Evolutionary conservation across 176 grass and related monocot species (phyloP).

Genomic region (Themeda triandra): DNA sequence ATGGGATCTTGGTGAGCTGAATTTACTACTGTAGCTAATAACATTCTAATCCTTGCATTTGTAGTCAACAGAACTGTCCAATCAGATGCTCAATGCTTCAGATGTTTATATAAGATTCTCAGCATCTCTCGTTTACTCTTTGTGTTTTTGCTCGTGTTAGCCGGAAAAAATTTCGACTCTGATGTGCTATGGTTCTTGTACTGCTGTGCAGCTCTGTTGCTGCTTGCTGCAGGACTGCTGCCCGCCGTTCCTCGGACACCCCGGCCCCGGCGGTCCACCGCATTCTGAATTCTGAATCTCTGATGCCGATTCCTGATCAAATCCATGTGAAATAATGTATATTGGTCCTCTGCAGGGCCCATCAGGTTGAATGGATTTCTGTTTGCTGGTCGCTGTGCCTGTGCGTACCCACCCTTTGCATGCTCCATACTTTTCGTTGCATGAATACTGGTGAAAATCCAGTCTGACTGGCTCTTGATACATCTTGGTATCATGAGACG

Average conservation of each 20-base stretch:
- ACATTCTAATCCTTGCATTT: neutral
- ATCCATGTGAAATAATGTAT: neutral
- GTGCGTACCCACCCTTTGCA: neutral
- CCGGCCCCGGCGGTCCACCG: neutral
- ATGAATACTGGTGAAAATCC: neutral
- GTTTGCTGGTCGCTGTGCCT: neutral
- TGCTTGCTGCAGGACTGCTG: slow-evolving; percentile 48
- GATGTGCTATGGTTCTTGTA: neutral
- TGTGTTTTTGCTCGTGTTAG: neutral
- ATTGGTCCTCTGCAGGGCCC: neutral
- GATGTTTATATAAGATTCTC: neutral
- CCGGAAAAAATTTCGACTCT: neutral
- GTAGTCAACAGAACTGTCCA: neutral
- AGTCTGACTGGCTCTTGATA: neutral
- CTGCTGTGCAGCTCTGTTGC: neutral
- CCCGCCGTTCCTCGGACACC: slow-evolving; percentile 22
- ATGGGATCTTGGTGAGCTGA: slow-evolving; percentile 39
- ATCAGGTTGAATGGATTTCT: neutral
- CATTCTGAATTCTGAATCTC: slow-evolving; percentile 42
- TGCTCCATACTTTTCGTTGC: neutral
- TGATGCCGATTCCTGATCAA: neutral
- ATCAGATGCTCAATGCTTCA: neutral
- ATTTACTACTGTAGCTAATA: neutral
- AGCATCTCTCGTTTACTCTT: neutral
- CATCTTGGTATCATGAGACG: neutral